Conservation (phyloP, 148 eudicot species). For the Persicaria maculosa region DNA sequence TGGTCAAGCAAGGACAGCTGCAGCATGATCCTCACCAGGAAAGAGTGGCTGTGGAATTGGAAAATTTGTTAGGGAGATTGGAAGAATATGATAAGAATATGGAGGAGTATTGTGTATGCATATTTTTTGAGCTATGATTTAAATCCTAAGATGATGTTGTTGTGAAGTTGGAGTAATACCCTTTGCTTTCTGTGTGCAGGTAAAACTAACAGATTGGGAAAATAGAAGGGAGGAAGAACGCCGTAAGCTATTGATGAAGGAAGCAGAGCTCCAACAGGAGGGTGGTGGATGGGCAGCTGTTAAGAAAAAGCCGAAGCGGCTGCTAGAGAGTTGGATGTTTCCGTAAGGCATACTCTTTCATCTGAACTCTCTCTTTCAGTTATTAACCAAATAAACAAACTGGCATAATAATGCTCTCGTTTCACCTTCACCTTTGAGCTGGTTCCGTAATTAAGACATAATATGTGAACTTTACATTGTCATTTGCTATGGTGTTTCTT, state of each 20-base stretch:
- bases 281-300: constrained; percentile 39
- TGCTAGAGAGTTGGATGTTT: constrained; percentile 50
- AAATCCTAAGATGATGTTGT: background rate
- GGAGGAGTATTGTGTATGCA: constrained; percentile 70
- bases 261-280: constrained; percentile 65
- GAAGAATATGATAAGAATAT: constrained; percentile 74
- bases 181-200: constrained; percentile 28
- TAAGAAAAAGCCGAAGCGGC: constrained; percentile 40
- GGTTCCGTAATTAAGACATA: background rate
- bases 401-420: background rate
- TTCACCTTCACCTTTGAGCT: background rate
- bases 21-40: constrained; percentile 81
- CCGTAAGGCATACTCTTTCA: constrained; percentile 36
- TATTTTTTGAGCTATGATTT: constrained; percentile 5
- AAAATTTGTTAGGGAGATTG: constrained; percentile 63
- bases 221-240: constrained; percentile 58
- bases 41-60: constrained; percentile 70
- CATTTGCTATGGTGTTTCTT: too few species aligned
- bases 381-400: background rate
- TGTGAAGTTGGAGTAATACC: constrained; percentile 4
- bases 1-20: constrained; percentile 72
- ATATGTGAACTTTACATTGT: background rate
- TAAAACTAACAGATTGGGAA: constrained; percentile 63
- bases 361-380: background rate
- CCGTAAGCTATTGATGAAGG: constrained; percentile 62